These are phyloP conservation scores for Pulveroboletus sp. DNA, from an alignment of 768 basidiomycete genomes.

Conservation along the genomic window DNA sequence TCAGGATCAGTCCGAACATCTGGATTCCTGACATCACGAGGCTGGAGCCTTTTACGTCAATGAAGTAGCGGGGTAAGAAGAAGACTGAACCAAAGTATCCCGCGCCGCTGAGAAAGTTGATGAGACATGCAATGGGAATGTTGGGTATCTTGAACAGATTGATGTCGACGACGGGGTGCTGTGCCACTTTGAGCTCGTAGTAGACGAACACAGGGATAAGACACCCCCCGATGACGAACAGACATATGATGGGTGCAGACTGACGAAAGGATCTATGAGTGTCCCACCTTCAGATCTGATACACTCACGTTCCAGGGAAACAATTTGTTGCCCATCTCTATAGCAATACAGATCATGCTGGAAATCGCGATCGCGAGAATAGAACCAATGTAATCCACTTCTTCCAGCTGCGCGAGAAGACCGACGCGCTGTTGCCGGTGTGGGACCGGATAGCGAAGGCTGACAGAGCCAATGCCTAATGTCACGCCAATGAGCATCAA, in stretches of 20 bases:
- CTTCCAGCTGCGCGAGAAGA: conserved; percentile 31
- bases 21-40: conserved; percentile 33
- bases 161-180: conserved; percentile 34
- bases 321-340: conserved; percentile 37
- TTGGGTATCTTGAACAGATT: conserved; percentile 32
- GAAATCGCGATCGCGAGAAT: conserved; percentile 32
- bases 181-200: conserved; percentile 32
- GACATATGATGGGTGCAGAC: conserved; percentile 28
- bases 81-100: conserved; percentile 37
- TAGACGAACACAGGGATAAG: conserved; percentile 34
- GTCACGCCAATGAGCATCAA: conserved; percentile 33
- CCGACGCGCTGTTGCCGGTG: conserved; percentile 30
- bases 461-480: conserved; percentile 23
- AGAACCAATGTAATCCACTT: conserved; percentile 33
- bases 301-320: conserved; percentile 33
- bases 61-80: conserved; percentile 38
- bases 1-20: conserved; percentile 34
- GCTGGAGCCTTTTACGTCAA: conserved; percentile 33
- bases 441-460: conserved; percentile 32
- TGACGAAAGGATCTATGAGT: conserved; percentile 10
- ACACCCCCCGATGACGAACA: conserved; percentile 28
- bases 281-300: not conserved
- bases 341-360: conserved; percentile 35
- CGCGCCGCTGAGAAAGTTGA: conserved; percentile 37
- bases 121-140: conserved; percentile 34